Conservation (phyloP, 768 basidiomycete species). For the Russula vinacea region DNA sequence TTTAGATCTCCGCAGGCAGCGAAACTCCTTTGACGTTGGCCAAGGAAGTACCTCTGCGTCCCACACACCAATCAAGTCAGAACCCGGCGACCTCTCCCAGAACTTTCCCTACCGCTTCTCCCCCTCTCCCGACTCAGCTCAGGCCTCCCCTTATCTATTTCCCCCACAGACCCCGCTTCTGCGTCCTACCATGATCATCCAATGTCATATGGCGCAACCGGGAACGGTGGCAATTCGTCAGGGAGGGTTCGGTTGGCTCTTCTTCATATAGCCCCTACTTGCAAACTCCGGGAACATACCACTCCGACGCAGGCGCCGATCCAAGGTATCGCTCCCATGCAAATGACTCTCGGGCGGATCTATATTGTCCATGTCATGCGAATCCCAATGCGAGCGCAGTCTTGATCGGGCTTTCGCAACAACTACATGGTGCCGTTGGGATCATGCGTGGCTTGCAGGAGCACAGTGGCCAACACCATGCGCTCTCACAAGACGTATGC, state of each 20-base stretch:
- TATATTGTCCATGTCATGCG: slow-evolving; percentile 28
- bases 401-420: slow-evolving; percentile 26
- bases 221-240: slow-evolving; percentile 20
- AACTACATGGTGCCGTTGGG: slow-evolving; percentile 24
- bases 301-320: slow-evolving; percentile 24
- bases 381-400: slow-evolving; percentile 27
- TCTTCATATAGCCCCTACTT: slow-evolving; percentile 31
- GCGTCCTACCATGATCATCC: slow-evolving; percentile 20
- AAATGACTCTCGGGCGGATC: slow-evolving; percentile 20
- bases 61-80: slow-evolving; percentile 53
- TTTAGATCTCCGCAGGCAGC: slow-evolving; percentile 33
- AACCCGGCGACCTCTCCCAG: slow-evolving; percentile 27
- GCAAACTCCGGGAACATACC: slow-evolving; percentile 24
- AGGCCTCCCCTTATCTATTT: slow-evolving; percentile 31
- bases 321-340: slow-evolving; percentile 22
- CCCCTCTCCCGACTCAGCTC: slow-evolving; percentile 30
- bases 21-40: slow-evolving; percentile 32
- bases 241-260: slow-evolving; percentile 28
- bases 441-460: slow-evolving; percentile 29
- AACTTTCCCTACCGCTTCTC: slow-evolving; percentile 32
- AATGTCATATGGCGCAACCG: slow-evolving; percentile 17
- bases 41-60: slow-evolving; percentile 33
- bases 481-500: slow-evolving; percentile 26
- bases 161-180: slow-evolving; percentile 21
- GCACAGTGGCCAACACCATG: slow-evolving; percentile 23